Conservation (phyloP, 148 eudicot species). For the Rhododendron molle region DNA sequence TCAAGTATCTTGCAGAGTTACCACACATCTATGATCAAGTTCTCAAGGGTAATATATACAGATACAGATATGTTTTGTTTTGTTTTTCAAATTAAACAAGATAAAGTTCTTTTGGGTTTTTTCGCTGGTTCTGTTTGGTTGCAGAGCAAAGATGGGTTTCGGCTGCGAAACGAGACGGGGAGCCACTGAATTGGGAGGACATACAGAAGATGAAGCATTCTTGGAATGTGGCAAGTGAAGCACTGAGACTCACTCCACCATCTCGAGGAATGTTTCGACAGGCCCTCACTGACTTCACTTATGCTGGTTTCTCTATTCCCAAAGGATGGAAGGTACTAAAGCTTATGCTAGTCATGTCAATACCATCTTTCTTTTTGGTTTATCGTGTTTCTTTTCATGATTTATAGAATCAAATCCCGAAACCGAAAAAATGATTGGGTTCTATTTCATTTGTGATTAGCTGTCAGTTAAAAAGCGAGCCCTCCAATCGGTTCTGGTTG, state of each 20-base stretch:
- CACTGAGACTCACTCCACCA: conserved; percentile 30
- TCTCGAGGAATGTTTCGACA: conserved; percentile 23
- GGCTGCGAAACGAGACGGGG: conserved; percentile 11
- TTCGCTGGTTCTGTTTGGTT: background rate
- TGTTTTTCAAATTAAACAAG: background rate
- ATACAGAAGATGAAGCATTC: conserved; percentile 36
- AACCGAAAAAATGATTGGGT: too few species aligned
- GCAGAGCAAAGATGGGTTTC: conserved; percentile 26
- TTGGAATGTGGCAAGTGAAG: conserved; percentile 32
- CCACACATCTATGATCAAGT: conserved; percentile 41
- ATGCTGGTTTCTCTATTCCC: conserved; percentile 31
- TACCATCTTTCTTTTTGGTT: too few species aligned
- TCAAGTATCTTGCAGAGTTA: conserved; percentile 40
- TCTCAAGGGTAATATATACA: conserved; percentile 25
- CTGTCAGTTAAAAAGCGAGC: too few species aligned
- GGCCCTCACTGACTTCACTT: conserved; percentile 28
- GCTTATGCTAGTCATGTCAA: background rate
- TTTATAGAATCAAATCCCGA: too few species aligned
- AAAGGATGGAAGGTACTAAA: conserved; percentile 37
- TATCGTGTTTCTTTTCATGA: too few species aligned
- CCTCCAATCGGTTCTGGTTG: too few species aligned
- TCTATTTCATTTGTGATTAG: too few species aligned
- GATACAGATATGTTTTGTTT: background rate
- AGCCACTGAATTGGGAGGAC: conserved; percentile 30
- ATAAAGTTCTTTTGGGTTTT: background rate